Evolutionary conservation across 306 rosid species (phyloP).

Genomic region (Mimosa pudica): DNA sequence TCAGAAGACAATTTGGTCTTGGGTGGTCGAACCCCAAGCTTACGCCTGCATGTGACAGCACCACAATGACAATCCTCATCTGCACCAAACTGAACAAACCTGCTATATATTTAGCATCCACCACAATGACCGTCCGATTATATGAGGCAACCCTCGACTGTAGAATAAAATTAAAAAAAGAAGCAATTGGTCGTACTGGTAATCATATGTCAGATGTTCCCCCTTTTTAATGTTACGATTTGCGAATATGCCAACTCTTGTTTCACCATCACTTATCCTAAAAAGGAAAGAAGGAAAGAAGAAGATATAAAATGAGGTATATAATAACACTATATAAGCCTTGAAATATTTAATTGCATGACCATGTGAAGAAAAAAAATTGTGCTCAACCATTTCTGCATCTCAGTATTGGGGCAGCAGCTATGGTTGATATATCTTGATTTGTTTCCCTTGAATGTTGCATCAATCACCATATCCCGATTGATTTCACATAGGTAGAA

Average conservation of each 20-base stretch:
- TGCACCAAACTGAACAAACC: slow-evolving; percentile 99
- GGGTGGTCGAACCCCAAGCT: slow-evolving; percentile 84
- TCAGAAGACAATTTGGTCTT: slow-evolving; percentile 85
- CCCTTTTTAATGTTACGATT: slow-evolving; percentile 74
- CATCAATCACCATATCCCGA: slow-evolving; percentile 98
- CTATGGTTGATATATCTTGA: slow-evolving; percentile 97
- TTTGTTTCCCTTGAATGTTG: slow-evolving; percentile 93
- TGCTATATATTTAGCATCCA: slow-evolving; percentile 69
- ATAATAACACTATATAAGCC: slow-evolving; percentile 2
- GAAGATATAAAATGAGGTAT: slow-evolving; percentile 31
- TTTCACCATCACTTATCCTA: slow-evolving; percentile 96
- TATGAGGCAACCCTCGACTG: slow-evolving; percentile 3
- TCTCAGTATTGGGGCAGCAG: slow-evolving; percentile 97
- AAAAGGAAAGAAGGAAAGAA: slow-evolving; percentile 15
- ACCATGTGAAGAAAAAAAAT: slow-evolving; percentile 39
- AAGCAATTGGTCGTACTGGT: slow-evolving; percentile 72
- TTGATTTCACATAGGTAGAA: slow-evolving; percentile 95
- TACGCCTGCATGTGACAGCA: slow-evolving; percentile 78
- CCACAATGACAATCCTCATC: slow-evolving; percentile 99
- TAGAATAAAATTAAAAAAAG: slow-evolving; percentile 32
- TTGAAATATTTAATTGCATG: slow-evolving; percentile 6
- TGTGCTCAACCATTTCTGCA: slow-evolving; percentile 86
- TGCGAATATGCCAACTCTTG: slow-evolving; percentile 93
- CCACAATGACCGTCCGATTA: slow-evolving; percentile 4
- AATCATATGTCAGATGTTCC: slow-evolving; percentile 92